phyloP scores from a whole-genome alignment of 1,284 basidiomycete genomes.

The Sanghuangporus weigelae region DNA sequence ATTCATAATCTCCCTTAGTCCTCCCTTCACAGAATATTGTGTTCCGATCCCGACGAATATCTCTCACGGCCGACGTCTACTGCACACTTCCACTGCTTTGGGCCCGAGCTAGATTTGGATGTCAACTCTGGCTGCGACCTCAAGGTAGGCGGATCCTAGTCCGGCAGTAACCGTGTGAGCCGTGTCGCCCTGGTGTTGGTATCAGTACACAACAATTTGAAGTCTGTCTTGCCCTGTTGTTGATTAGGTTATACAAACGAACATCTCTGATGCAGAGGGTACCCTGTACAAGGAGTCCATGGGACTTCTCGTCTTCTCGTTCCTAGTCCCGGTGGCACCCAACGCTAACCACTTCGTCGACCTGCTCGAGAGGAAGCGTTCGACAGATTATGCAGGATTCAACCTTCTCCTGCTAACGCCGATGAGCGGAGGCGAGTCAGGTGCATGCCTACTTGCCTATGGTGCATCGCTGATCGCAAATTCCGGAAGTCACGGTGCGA shows the following conservation, averaged over 20 bases:
- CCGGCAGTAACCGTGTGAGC: conserved; percentile 60
- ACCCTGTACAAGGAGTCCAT: conserved; percentile 46
- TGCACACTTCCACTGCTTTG: conserved; percentile 52
- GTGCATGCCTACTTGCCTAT: conserved; percentile 34
- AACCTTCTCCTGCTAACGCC: conserved; percentile 59
- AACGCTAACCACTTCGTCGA: conserved; percentile 34
- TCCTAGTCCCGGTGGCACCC: conserved; percentile 49
- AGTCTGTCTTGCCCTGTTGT: not conserved
- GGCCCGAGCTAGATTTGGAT: conserved; percentile 22
- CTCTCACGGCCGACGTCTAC: conserved; percentile 58
- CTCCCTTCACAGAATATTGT: conserved; percentile 50
- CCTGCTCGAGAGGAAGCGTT: conserved; percentile 36
- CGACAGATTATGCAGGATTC: conserved; percentile 62
- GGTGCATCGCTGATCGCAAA: conserved; percentile 60
- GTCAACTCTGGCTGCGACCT: conserved; percentile 57
- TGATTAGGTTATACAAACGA: conserved; percentile 45
- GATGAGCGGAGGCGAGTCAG: conserved; percentile 22
- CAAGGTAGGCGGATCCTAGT: conserved; percentile 73
- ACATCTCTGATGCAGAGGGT: conserved; percentile 61
- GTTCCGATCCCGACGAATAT: conserved; percentile 72
- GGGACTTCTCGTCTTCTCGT: conserved; percentile 62
- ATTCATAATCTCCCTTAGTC: not conserved
- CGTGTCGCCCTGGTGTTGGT: conserved; percentile 64
- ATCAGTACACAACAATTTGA: conserved; percentile 27
- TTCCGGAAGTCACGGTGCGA: conserved; percentile 54